Percentiles rank a stretch among this genome's conserved stretches.
Conservation (phyloP, 2,329 filamentous ascomycete genomes). For the Ampelomyces quisqualis region DNA sequence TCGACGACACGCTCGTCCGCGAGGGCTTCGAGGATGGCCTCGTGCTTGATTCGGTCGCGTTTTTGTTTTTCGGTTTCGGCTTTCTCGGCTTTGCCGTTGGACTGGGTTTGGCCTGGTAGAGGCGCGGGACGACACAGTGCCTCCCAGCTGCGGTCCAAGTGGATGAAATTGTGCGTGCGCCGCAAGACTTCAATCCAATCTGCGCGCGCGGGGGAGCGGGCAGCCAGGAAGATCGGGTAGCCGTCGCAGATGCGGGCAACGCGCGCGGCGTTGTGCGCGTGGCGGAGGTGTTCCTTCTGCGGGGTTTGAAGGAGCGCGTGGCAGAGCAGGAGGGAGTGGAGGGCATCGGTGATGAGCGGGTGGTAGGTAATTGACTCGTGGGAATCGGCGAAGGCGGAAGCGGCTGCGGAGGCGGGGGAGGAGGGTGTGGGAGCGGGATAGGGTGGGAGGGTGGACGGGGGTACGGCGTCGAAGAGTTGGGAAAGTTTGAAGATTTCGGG, state of each 20-base stretch:
- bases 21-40: slow-evolving; percentile 67
- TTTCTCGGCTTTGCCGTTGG: slow-evolving; percentile 1
- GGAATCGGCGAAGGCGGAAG: slow-evolving; percentile 45
- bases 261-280: slow-evolving; percentile 79
- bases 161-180: slow-evolving; percentile 68
- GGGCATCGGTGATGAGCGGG: slow-evolving; percentile 73
- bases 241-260: slow-evolving; percentile 73
- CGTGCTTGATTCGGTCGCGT: slow-evolving; percentile 63
- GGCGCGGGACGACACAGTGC: slow-evolving; percentile 60
- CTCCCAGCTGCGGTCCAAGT: slow-evolving; percentile 67
- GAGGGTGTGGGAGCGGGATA: slow-evolving; percentile 55
- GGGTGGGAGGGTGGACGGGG: slow-evolving; percentile 65
- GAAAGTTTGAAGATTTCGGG: slow-evolving; percentile 58
- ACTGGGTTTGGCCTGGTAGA: slow-evolving; percentile 36
- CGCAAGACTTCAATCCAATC: slow-evolving; percentile 80
- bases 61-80: slow-evolving; percentile 47
- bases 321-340: slow-evolving; percentile 75
- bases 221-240: slow-evolving; percentile 76
- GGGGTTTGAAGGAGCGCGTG: slow-evolving; percentile 81
- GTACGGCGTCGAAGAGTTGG: slow-evolving; percentile 69
- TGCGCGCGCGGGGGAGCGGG: slow-evolving; percentile 68
- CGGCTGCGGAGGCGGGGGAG: slow-evolving; percentile 36
- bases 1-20: slow-evolving; percentile 68
- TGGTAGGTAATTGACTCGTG: slow-evolving; percentile 76
- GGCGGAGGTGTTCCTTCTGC: slow-evolving; percentile 71